phyloP scores from a whole-genome alignment of 2,329 filamentous ascomycete species.

The Fusarium pseudograminearum region DNA sequence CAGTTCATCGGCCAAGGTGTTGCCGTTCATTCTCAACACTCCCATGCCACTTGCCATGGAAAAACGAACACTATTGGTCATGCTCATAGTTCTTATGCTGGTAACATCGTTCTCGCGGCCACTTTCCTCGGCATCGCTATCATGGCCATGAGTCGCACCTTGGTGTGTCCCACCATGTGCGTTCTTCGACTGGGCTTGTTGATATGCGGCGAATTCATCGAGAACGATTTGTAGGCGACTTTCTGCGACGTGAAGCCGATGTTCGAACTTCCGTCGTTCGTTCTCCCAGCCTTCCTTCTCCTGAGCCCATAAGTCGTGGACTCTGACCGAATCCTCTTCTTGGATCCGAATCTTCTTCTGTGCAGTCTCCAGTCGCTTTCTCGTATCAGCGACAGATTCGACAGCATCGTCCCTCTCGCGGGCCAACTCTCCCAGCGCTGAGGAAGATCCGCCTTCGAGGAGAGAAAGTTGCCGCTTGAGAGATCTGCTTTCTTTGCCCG shows the following conservation, averaged over 20 bases:
- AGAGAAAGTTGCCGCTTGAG: slow-evolving; percentile 87
- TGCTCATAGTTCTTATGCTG: slow-evolving; percentile 78
- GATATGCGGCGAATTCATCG: slow-evolving; percentile 83
- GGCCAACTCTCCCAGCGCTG: slow-evolving; percentile 84
- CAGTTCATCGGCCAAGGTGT: slow-evolving; percentile 91
- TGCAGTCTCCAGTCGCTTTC: slow-evolving; percentile 78
- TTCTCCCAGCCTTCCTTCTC: slow-evolving; percentile 89
- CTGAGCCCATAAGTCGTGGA: slow-evolving; percentile 82
- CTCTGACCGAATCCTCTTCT: slow-evolving; percentile 84
- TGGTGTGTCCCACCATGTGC: slow-evolving; percentile 47
- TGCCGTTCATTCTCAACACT: slow-evolving; percentile 69
- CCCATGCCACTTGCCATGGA: slow-evolving; percentile 74
- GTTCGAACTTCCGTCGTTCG: slow-evolving; percentile 84
- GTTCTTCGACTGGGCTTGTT: slow-evolving; percentile 64
- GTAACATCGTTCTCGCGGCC: slow-evolving; percentile 76
- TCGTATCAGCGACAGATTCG: slow-evolving; percentile 77
- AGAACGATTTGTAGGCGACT: slow-evolving; percentile 84
- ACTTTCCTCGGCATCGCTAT: slow-evolving; percentile 71
- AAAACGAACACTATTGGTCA: slow-evolving; percentile 78
- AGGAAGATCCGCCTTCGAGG: slow-evolving; percentile 88
- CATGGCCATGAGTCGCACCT: slow-evolving; percentile 54
- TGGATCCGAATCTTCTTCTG: slow-evolving; percentile 83
- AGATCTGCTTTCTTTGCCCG: slow-evolving; percentile 80
- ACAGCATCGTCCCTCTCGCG: slow-evolving; percentile 88
- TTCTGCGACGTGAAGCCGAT: slow-evolving; percentile 90